These are phyloP conservation scores for Rhizophagus sp. DNA, from an alignment of 192 early-diverging fungal species.

Conservation along the genomic window DNA sequence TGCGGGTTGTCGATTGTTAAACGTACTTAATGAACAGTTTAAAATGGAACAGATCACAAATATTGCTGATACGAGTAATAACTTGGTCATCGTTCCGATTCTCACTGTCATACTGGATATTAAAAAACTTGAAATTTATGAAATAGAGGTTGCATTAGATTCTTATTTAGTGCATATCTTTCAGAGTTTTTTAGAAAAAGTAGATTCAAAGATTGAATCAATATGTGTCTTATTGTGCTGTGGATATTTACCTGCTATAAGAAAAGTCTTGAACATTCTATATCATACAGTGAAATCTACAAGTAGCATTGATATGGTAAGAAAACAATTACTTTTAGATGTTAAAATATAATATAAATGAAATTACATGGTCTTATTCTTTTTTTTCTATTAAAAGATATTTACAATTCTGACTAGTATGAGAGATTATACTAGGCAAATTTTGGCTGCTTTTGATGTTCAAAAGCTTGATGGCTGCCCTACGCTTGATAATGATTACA, in stretches of 20 bases:
- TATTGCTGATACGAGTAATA: neutral
- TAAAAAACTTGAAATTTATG: neutral
- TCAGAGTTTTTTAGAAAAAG: neutral
- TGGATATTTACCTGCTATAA: neutral
- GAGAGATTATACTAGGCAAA: neutral
- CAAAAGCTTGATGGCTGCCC: neutral
- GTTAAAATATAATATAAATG: neutral
- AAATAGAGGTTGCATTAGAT: neutral
- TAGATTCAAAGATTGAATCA: neutral
- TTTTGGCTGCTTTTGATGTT: neutral
- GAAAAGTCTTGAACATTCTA: conserved; percentile 10
- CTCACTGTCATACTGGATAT: neutral
- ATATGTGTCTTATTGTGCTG: neutral
- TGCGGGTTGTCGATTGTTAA: neutral
- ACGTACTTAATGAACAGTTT: neutral
- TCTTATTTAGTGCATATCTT: neutral
- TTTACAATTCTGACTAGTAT: neutral
- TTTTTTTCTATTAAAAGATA: neutral
- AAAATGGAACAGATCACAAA: neutral
- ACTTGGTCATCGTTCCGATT: neutral
- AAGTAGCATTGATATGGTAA: neutral
- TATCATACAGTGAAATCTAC: neutral
- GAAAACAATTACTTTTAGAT: neutral
- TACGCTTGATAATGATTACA: neutral
- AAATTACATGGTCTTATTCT: neutral